Evolutionary conservation across 352 stramenopile species (phyloP), one percentile per base, ranked within the genome.

Genomic region (Phytophthora syringae): DNA sequence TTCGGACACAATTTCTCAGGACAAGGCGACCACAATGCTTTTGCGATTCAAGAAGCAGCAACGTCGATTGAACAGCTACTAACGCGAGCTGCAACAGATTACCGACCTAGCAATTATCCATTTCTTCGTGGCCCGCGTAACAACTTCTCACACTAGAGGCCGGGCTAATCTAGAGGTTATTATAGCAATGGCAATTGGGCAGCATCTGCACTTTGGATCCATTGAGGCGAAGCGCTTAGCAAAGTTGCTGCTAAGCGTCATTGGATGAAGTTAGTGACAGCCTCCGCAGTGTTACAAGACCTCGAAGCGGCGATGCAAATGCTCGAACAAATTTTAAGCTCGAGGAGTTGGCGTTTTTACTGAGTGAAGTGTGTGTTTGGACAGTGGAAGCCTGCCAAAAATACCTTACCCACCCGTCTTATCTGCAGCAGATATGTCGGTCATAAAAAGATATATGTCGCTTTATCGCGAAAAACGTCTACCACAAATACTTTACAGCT

Each of bases 301-400:
- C n/a, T n/a, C n/a, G n/a, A n/a, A n/a, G n/a, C n/a, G n/a, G n/a
- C n/a, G n/a, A n/a, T n/a, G n/a, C n/a, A n/a, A n/a, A n/a, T n/a
- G n/a, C n/a, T n/a, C n/a, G n/a, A n/a, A n/a, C n/a, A n/a, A n/a
- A n/a, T n/a, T n/a, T n/a, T n/a, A 45, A 55, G 44, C 27, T 56
- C 10, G 64, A 75, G 7, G 61, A 76, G n/a, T 47, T 80, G 48
- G 48, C 74, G 50, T 34, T 74, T 7, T 13, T 74, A 21, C 50
- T 80, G 58, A 28, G 45, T 9, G 73, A 76, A 45, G 52, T 80
- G 16, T 60, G 52, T 22, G 60, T 80, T 32, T 80, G 68, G 69
- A 37, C 65, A 25, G 61, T 60, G 52, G 52, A 34, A 7, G 52
- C 37, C 37, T 60, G 11, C 25, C 52, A n/a, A 34, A 60, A 34